These are phyloP conservation scores for Penicillium sp. DNA, from an alignment of 2,329 filamentous ascomycete genomes.

Conservation along the genomic window DNA sequence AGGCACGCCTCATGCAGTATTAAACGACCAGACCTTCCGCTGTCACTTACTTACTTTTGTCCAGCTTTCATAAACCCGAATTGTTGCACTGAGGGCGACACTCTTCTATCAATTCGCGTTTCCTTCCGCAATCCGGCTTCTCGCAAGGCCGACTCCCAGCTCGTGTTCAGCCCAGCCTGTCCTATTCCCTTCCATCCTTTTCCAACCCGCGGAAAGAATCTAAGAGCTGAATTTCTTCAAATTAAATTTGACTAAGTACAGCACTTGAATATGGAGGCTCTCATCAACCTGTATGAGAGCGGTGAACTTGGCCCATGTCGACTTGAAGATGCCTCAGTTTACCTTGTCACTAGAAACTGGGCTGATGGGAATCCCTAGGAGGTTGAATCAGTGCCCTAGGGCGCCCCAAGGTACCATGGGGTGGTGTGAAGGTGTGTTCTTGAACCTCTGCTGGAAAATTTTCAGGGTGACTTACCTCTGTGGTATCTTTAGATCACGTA, in stretches of 20 bases:
- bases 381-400: not conserved
- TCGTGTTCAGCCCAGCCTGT: conserved; percentile 6
- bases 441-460: too few relatives aligned
- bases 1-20: too few relatives aligned
- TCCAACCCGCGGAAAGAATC: not conserved
- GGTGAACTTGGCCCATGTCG: conserved; percentile 6
- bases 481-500: conserved; percentile 4
- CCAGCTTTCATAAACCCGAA: too few relatives aligned
- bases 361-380: not conserved
- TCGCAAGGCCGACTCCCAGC: conserved; percentile 5
- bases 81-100: too few relatives aligned
- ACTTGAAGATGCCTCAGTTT: conserved; percentile 3
- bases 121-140: not conserved
- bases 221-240: not conserved
- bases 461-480: not conserved
- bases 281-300: conserved; percentile 10
- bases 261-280: not conserved
- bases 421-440: too few relatives aligned
- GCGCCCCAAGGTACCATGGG: not conserved
- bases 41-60: too few relatives aligned
- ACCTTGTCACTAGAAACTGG: not conserved
- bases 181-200: not conserved
- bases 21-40: too few relatives aligned
- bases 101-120: not conserved
- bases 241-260: not conserved